Evolutionary conservation across 2,329 filamentous ascomycete genomes (phyloP).

Genomic region (Chrysoporthe puriensis): DNA sequence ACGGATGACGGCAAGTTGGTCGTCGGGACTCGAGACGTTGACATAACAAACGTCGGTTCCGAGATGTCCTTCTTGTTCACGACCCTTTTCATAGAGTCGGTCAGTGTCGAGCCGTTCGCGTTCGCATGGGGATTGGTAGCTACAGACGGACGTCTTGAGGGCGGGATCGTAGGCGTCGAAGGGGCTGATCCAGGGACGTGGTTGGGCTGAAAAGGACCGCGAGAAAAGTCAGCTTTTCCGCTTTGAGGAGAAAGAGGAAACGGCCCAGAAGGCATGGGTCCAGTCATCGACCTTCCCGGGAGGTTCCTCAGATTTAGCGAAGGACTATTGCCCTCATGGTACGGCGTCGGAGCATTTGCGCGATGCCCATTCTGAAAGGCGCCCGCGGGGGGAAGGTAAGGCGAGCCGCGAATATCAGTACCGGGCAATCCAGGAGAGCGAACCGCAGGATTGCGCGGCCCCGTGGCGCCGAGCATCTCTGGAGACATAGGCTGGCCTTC

Average conservation of each 20-base stretch:
- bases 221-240: conserved; percentile 33
- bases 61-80: conserved; percentile 54
- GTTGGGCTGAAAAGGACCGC: conserved; percentile 37
- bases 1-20: conserved; percentile 42
- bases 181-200: conserved; percentile 39
- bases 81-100: conserved; percentile 46
- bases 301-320: conserved; percentile 42
- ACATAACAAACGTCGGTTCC: conserved; percentile 53
- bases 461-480: conserved; percentile 35
- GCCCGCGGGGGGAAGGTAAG: conserved; percentile 50
- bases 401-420: conserved; percentile 52
- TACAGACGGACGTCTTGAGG: conserved; percentile 41
- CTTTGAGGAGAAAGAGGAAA: conserved; percentile 51
- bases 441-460: conserved; percentile 37
- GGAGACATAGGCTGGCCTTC: conserved; percentile 38
- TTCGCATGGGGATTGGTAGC: conserved; percentile 37
- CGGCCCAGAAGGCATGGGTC: conserved; percentile 42
- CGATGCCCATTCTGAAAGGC: conserved; percentile 38
- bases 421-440: conserved; percentile 54
- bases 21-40: conserved; percentile 50
- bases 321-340: conserved; percentile 36
- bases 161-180: conserved; percentile 37
- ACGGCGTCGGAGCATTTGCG: conserved; percentile 32
- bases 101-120: conserved; percentile 38
- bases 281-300: conserved; percentile 38